Evolutionary conservation across 345 rosid genomes (phyloP).

Genomic region (Lenwebbia sp.): DNA sequence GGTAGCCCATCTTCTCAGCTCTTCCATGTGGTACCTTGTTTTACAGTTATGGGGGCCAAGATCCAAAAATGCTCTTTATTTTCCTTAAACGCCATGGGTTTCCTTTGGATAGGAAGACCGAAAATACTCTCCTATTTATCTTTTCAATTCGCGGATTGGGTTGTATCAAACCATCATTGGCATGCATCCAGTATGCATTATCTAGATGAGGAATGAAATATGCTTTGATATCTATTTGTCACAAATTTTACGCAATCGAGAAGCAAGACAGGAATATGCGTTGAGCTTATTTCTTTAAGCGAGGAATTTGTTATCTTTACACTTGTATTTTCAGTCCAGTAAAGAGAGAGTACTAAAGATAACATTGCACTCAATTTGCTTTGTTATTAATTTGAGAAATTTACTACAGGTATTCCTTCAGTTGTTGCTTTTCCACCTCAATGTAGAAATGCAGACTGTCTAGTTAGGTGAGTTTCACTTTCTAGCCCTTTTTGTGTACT

Average conservation of each 20-base stretch:
- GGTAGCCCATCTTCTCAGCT: background rate
- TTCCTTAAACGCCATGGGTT: background rate
- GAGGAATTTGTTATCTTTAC: background rate
- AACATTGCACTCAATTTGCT: background rate
- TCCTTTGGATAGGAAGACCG: background rate
- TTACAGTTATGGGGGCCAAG: background rate
- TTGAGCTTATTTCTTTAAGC: background rate
- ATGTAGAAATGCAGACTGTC: slow-evolving; percentile 60
- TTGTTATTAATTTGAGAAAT: background rate
- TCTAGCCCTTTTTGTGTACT: background rate
- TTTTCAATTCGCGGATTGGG: background rate
- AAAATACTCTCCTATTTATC: background rate
- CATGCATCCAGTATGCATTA: background rate
- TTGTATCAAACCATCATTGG: background rate
- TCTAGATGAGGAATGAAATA: background rate
- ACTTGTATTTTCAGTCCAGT: background rate
- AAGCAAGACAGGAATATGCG: background rate
- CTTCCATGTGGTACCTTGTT: background rate
- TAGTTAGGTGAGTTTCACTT: slow-evolving; percentile 46
- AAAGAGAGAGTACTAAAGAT: background rate
- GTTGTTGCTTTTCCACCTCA: slow-evolving; percentile 60
- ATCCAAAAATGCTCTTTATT: background rate
- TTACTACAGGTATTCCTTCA: slow-evolving; percentile 69
- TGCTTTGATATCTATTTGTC: background rate
- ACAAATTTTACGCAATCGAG: background rate